phyloP scores from a whole-genome alignment of 1,139 yeast genomes.

The Pichia norvegensis region DNA sequence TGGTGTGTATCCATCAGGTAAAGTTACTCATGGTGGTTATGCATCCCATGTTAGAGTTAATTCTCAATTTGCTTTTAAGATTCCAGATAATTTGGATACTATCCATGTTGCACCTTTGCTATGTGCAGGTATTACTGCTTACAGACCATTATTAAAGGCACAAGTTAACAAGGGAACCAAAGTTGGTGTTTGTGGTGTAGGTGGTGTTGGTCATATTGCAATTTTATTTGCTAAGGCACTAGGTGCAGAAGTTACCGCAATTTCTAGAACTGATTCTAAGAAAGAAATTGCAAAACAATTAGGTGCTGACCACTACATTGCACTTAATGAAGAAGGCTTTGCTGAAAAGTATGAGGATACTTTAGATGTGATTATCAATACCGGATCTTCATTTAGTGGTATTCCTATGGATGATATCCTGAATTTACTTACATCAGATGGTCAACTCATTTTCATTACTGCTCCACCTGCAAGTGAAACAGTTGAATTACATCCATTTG shows the following conservation, averaged over 20 bases:
- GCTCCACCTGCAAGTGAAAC: slow-evolving; percentile 35
- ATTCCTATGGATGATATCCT: slow-evolving; percentile 31
- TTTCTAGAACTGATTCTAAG: slow-evolving; percentile 44
- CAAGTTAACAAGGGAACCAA: slow-evolving; percentile 33
- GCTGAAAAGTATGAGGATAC: slow-evolving; percentile 30
- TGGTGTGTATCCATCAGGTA: slow-evolving; percentile 31
- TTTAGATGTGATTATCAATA: slow-evolving; percentile 43
- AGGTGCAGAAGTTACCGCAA: slow-evolving; percentile 50
- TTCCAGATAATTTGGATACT: slow-evolving; percentile 43
- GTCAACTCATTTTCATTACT: slow-evolving; percentile 40
- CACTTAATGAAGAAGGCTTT: slow-evolving; percentile 36
- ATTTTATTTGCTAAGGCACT: slow-evolving; percentile 47
- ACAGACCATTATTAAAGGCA: slow-evolving; percentile 42
- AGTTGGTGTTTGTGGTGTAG: slow-evolving; percentile 49
- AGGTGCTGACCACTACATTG: slow-evolving; percentile 47
- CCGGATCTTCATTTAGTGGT: slow-evolving; percentile 38
- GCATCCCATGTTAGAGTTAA: slow-evolving; percentile 47
- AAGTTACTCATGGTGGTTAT: slow-evolving; percentile 50
- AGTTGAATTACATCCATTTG: no score
- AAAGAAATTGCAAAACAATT: slow-evolving; percentile 41
- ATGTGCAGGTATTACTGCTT: slow-evolving; percentile 61
- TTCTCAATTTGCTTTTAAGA: slow-evolving; percentile 42
- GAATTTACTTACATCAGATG: slow-evolving; percentile 32
- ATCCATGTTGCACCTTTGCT: slow-evolving; percentile 51
- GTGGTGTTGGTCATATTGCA: slow-evolving; percentile 56